Base-by-base conservation (phyloP, 2,329 filamentous ascomycete genomes). In the Cercospora berteroae region DNA sequence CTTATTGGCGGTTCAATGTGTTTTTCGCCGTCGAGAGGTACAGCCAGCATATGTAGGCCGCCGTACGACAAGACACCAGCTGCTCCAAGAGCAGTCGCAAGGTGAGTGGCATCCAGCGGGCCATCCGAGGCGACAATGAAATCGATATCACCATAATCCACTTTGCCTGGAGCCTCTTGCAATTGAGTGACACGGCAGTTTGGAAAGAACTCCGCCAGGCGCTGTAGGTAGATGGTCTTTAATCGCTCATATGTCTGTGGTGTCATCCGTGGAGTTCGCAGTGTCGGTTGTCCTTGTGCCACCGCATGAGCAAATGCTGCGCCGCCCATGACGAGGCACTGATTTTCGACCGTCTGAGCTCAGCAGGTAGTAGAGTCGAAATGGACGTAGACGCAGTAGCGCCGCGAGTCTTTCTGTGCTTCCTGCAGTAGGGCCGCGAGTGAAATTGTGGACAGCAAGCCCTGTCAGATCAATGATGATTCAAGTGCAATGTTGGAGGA, bases 101-200 rank as follows among this genome's bases (percentile, higher is more conserved):
- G 74, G 1, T 73, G 70, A 20, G 74, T 64, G 64, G 76, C 71
- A 20, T 72, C 69, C 16, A 76, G 57, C 7, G 55, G 25, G 8
- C 31, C 58, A 23, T 71, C 60, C 3, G 75, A 70, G 64, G 73
- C 80, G 1, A 92, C 83, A 1, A 93, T 77, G 67, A 94, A 82
- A 77, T 95, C 92, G 42, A 96, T 80, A 71, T 95, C 92, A 20
- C 92, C 92, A 73, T 87, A 85, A 71, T 88, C 86, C 0, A 71
- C 50, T 77, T 95, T 95, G 1, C 77, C 88, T 0, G 91, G 91
- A 0, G 86, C 89, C 71, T 93, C 90, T 29, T 89, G 85, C 0
- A 90, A 88, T 0, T 85, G 83, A 0, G 82, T 84, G 4, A 90
- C 87, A 7, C 79, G 80, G 0, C 79, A 63, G 72, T 87, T 92